Conservation (phyloP, 2,329 filamentous ascomycete genomes). For the Ophiostoma piceae region DNA sequence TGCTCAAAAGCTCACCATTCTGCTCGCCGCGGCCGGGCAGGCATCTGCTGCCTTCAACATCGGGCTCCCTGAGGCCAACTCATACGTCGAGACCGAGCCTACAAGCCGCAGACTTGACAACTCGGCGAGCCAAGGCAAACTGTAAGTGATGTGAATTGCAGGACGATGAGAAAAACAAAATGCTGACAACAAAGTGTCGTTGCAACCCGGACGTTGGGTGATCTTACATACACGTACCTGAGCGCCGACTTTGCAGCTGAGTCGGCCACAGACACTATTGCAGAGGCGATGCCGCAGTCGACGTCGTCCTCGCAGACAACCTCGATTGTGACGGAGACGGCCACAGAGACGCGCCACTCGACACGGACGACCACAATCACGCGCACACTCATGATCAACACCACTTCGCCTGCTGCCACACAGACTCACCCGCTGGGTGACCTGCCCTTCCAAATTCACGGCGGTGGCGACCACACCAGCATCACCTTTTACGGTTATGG, state of each 20-base stretch:
- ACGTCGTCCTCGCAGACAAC: not conserved
- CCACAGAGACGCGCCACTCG: not conserved
- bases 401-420: not conserved
- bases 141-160: not conserved
- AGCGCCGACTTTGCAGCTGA: not conserved
- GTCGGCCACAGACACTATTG: not conserved
- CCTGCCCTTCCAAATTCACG: not conserved
- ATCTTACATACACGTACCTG: slow-evolving; percentile 7
- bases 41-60: slow-evolving; percentile 1
- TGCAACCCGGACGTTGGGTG: not conserved
- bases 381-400: not conserved
- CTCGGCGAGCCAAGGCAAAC: slow-evolving; percentile 8
- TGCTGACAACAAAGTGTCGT: not conserved
- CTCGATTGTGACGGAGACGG: not conserved
- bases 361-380: not conserved
- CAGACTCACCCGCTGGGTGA: not conserved
- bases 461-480: slow-evolving; percentile 3
- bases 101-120: not conserved
- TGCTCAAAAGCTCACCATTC: not conserved
- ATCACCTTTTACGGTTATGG: slow-evolving; percentile 6
- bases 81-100: not conserved
- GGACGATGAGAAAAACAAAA: not conserved
- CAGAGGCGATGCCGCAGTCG: not conserved
- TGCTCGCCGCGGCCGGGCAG: not conserved
- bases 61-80: not conserved